Evolutionary conservation across 805 yeast species (phyloP).

Genomic region (Pichia cabralensis): DNA sequence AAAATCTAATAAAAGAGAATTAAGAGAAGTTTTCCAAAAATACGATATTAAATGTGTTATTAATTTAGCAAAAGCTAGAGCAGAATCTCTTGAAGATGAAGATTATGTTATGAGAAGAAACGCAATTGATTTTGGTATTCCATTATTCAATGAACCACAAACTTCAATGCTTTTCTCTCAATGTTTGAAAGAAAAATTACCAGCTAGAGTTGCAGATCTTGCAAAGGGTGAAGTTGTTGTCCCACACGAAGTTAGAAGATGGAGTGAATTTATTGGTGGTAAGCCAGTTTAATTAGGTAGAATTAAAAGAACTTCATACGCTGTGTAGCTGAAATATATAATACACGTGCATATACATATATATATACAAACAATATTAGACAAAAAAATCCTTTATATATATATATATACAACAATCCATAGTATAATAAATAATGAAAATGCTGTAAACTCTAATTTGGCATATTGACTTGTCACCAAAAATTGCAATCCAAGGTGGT

Average conservation of each 20-base stretch:
- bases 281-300: slow-evolving; percentile 53
- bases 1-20: slow-evolving; percentile 81
- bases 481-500: too few relatives aligned
- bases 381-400: neutral
- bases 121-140: slow-evolving; percentile 96
- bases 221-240: slow-evolving; percentile 37
- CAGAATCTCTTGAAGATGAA: slow-evolving; percentile 72
- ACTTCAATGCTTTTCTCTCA: slow-evolving; percentile 81
- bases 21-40: slow-evolving; percentile 87
- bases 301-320: too few relatives aligned
- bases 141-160: slow-evolving; percentile 93
- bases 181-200: slow-evolving; percentile 66
- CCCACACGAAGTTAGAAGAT: slow-evolving; percentile 82
- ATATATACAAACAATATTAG: neutral
- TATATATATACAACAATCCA: too few relatives aligned
- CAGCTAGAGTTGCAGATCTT: slow-evolving; percentile 40
- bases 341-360: neutral
- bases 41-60: slow-evolving; percentile 80
- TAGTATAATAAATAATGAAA: too few relatives aligned
- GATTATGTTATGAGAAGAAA: slow-evolving; percentile 98
- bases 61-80: slow-evolving; percentile 86
- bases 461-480: too few relatives aligned
- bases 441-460: too few relatives aligned
- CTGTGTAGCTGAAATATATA: too few relatives aligned
- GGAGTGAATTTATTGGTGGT: slow-evolving; percentile 96